Conservation (phyloP, 1,284 basidiomycete species). For the Ganoderma leucocontextum region DNA sequence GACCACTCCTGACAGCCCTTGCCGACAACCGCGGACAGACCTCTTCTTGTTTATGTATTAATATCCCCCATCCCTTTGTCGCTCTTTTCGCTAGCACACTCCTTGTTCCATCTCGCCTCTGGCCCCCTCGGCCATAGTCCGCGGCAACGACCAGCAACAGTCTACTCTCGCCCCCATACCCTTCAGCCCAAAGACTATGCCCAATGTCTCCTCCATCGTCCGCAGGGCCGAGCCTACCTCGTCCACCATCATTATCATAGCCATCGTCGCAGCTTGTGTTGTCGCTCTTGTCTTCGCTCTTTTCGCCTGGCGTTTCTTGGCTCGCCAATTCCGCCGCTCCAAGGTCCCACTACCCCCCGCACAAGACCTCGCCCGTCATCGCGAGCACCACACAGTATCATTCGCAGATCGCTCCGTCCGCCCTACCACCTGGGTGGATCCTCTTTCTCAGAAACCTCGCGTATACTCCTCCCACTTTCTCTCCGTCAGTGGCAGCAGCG, state of each 20-base stretch:
- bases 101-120: slow-evolving; percentile 18
- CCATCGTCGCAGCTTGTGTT: slow-evolving; percentile 52
- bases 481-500: slow-evolving; percentile 37
- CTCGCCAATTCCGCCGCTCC: slow-evolving; percentile 42
- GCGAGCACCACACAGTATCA: slow-evolving; percentile 54
- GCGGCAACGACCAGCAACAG: slow-evolving; percentile 13
- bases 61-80: slow-evolving; percentile 17
- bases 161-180: not conserved
- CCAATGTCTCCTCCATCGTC: slow-evolving; percentile 21
- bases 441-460: slow-evolving; percentile 23
- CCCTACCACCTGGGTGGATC: slow-evolving; percentile 36
- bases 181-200: slow-evolving; percentile 17
- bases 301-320: slow-evolving; percentile 49
- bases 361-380: slow-evolving; percentile 66
- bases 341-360: slow-evolving; percentile 61
- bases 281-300: slow-evolving; percentile 49
- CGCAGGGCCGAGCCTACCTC: slow-evolving; percentile 26
- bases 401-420: slow-evolving; percentile 34
- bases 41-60: slow-evolving; percentile 27
- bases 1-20: slow-evolving; percentile 7
- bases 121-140: slow-evolving; percentile 2
- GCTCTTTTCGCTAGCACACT: slow-evolving; percentile 29
- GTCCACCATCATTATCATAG: slow-evolving; percentile 52
- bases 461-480: slow-evolving; percentile 26
- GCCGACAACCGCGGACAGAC: slow-evolving; percentile 23